Evolutionary conservation across 352 stramenopile genomes (phyloP).

Genomic region (Pythium folliculosum): DNA sequence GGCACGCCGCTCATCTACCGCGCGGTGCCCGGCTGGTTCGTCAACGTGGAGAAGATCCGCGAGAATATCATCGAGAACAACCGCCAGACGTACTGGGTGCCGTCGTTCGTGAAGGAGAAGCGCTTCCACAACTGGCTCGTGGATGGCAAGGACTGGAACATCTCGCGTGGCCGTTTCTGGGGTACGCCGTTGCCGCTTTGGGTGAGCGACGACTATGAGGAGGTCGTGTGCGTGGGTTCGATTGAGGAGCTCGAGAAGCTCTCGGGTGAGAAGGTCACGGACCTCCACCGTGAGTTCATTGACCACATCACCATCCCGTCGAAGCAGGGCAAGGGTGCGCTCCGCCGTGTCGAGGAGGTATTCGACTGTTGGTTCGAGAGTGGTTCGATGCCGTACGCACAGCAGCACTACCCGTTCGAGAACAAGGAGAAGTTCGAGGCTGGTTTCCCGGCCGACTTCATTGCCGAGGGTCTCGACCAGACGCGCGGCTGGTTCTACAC

Average conservation of each 20-base stretch:
- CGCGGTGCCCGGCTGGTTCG: slow-evolving; percentile 98
- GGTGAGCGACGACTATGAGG: slow-evolving; percentile 96
- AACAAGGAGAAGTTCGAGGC: slow-evolving; percentile 98
- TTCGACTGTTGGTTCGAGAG: slow-evolving; percentile 99
- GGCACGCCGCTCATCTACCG: slow-evolving; percentile 99
- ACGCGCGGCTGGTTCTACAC: slow-evolving; percentile 99
- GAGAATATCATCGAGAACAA: slow-evolving; percentile 93
- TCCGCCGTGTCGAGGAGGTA: slow-evolving; percentile 89
- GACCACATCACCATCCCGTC: slow-evolving; percentile 98
- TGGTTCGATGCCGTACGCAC: slow-evolving; percentile 99
- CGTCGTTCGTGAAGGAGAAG: slow-evolving; percentile 96
- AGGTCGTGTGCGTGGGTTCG: slow-evolving; percentile 97
- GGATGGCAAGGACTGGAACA: slow-evolving; percentile 98
- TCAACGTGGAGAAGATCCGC: slow-evolving; percentile 98
- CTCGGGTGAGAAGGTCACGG: slow-evolving; percentile 90
- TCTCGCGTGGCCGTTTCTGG: slow-evolving; percentile 99
- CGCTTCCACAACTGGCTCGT: slow-evolving; percentile 99
- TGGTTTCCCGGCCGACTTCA: slow-evolving; percentile 98
- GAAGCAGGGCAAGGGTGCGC: slow-evolving; percentile 87
- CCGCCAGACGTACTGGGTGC: slow-evolving; percentile 84
- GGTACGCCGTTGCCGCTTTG: slow-evolving; percentile 99
- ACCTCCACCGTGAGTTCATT: slow-evolving; percentile 98
- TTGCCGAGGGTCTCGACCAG: slow-evolving; percentile 99
- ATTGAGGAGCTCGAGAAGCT: slow-evolving; percentile 96
- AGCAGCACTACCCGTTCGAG: slow-evolving; percentile 99